Conservation (phyloP, 148 eudicot species). For the Spergularia marina region DNA sequence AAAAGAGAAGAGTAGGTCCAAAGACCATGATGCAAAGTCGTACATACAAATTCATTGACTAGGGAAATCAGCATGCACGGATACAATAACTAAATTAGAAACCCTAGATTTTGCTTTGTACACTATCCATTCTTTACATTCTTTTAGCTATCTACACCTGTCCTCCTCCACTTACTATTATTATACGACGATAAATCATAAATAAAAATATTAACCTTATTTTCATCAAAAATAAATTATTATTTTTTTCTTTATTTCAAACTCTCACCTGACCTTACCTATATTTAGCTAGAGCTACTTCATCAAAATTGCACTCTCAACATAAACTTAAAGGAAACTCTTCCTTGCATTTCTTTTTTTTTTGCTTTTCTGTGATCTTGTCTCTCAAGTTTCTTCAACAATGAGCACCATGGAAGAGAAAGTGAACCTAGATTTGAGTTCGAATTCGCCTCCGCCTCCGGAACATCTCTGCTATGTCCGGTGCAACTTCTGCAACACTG, state of each 20-base stretch:
- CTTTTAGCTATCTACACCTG: constrained; percentile 11
- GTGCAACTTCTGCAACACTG: constrained; percentile 84
- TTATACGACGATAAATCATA: not conserved
- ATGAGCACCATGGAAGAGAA: constrained; percentile 42
- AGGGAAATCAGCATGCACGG: constrained; percentile 10
- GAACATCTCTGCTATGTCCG: constrained; percentile 88
- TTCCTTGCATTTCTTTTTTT: not conserved
- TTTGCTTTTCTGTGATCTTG: not conserved
- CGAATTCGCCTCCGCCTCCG: constrained; percentile 45
- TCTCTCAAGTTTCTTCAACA: not conserved
- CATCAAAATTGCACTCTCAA: constrained; percentile 1
- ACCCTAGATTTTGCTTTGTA: constrained; percentile 19
- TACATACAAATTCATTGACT: constrained; percentile 5
- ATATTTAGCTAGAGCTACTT: not conserved
- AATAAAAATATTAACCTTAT: constrained; percentile 1
- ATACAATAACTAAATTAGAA: constrained; percentile 20
- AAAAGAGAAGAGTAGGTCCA: not conserved
- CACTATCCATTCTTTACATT: constrained; percentile 6
- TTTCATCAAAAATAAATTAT: not conserved
- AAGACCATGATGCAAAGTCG: not conserved
- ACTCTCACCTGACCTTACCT: not conserved
- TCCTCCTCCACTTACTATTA: not conserved
- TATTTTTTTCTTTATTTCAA: not conserved
- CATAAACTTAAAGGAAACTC: not conserved
- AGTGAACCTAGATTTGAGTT: constrained; percentile 36